phyloP scores from a whole-genome alignment of 192 early-diverging fungal genomes.

The Umbelopsis vinacea region DNA sequence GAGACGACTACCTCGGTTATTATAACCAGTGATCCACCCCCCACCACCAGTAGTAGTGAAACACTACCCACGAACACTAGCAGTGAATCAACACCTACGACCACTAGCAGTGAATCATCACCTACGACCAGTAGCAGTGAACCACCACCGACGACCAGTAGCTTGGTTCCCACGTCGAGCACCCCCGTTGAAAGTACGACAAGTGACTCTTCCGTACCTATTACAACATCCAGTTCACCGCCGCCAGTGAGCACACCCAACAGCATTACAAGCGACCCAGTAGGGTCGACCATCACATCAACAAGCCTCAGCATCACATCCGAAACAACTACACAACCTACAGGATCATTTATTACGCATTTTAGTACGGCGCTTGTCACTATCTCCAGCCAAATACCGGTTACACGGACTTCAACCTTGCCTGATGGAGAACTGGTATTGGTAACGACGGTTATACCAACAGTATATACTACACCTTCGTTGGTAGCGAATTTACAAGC shows the following conservation, averaged over 20 bases:
- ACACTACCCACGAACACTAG: no score
- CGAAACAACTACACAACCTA: neutral
- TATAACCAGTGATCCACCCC: neutral
- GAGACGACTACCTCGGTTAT: neutral
- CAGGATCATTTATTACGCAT: neutral
- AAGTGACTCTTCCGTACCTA: neutral
- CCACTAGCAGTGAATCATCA: neutral
- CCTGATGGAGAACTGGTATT: neutral
- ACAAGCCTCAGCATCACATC: neutral
- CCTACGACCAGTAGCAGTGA: neutral
- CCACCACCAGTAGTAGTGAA: neutral
- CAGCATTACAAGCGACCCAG: neutral
- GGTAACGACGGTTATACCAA: conserved; percentile 13
- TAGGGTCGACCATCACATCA: no score
- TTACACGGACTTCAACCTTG: conserved; percentile 7
- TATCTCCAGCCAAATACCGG: neutral
- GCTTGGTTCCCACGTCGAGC: neutral
- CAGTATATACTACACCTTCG: neutral
- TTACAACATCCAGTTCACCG: neutral
- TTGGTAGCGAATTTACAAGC: conserved; percentile 6
- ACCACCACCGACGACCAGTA: neutral
- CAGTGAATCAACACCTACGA: no score
- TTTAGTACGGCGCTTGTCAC: conserved; percentile 4
- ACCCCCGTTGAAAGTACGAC: neutral
- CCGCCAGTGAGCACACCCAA: neutral